Evolutionary conservation across 805 yeast genomes (phyloP).

Genomic region (Lachancea lanzarotensis): DNA sequence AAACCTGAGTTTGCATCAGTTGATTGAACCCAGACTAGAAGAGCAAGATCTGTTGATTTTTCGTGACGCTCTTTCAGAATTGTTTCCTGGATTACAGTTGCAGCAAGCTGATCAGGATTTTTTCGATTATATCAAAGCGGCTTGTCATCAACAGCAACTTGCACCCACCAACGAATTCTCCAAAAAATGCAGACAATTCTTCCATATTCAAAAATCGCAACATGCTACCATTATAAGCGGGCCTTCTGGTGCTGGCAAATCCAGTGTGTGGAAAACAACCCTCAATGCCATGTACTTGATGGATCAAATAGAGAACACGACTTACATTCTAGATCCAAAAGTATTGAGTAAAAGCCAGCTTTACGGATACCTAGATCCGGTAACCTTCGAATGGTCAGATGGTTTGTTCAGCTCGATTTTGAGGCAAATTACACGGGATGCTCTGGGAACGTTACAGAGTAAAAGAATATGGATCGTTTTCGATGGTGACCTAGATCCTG

Average conservation of each 20-base stretch:
- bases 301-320: constrained; percentile 34
- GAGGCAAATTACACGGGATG: constrained; percentile 40
- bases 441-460: constrained; percentile 32
- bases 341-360: constrained; percentile 58
- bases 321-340: constrained; percentile 63
- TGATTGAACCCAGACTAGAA: constrained; percentile 62
- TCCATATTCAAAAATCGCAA: constrained; percentile 52
- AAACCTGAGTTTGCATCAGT: constrained; percentile 49
- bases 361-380: constrained; percentile 63
- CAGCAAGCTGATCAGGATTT: constrained; percentile 26
- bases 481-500: constrained; percentile 92
- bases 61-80: background rate
- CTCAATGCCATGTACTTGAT: constrained; percentile 37
- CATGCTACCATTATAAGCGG: constrained; percentile 85
- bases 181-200: constrained; percentile 53
- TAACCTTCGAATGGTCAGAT: constrained; percentile 89
- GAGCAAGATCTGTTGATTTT: constrained; percentile 39
- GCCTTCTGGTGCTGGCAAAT: constrained; percentile 66
- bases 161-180: constrained; percentile 39
- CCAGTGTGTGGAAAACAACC: constrained; percentile 45
- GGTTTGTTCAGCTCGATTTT: constrained; percentile 70
- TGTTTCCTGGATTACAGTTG: constrained; percentile 31
- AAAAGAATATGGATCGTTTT: constrained; percentile 71
- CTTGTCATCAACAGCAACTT: constrained; percentile 33
- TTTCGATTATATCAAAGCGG: constrained; percentile 20